Conservation (phyloP, 1,139 yeast genomes). For the Zygoascus hellenicus region DNA sequence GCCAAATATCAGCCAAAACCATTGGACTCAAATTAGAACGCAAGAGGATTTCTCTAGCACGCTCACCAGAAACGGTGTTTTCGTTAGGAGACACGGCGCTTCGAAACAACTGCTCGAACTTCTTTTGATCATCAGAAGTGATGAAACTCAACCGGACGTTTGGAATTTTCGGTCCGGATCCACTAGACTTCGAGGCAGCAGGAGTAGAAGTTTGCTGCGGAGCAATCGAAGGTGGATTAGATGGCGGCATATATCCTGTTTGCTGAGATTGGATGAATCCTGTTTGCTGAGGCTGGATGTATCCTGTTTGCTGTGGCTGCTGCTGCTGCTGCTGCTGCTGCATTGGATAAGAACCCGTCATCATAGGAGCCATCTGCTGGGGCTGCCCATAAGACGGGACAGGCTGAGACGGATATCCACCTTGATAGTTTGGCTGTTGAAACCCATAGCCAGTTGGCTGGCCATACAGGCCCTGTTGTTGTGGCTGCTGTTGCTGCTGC, state of each 20-base stretch:
- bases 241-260: background rate
- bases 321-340: conserved; percentile 20
- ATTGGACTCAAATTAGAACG: conserved; percentile 75
- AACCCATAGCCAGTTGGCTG: conserved; percentile 22
- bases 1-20: conserved; percentile 84
- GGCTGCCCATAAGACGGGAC: conserved; percentile 15
- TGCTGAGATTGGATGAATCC: conserved; percentile 23
- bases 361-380: conserved; percentile 11
- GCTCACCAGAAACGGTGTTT: conserved; percentile 66
- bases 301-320: conserved; percentile 13
- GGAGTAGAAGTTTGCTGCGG: conserved; percentile 2
- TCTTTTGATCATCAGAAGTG: conserved; percentile 76
- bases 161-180: conserved; percentile 8
- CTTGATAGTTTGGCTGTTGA: conserved; percentile 19
- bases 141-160: conserved; percentile 71
- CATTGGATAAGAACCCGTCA: conserved; percentile 11
- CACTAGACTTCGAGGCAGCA: background rate
- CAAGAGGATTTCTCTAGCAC: conserved; percentile 73
- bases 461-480: conserved; percentile 13
- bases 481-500: conserved; percentile 9
- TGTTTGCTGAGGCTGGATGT: conserved; percentile 16
- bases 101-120: conserved; percentile 76
- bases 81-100: conserved; percentile 75
- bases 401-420: conserved; percentile 13
- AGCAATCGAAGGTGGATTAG: conserved; percentile 3